Percentiles rank a stretch among this genome's conserved stretches.
These are phyloP conservation scores for Forsythia suspensa DNA, from an alignment of 257 asterid genomes.

Conservation along the genomic window DNA sequence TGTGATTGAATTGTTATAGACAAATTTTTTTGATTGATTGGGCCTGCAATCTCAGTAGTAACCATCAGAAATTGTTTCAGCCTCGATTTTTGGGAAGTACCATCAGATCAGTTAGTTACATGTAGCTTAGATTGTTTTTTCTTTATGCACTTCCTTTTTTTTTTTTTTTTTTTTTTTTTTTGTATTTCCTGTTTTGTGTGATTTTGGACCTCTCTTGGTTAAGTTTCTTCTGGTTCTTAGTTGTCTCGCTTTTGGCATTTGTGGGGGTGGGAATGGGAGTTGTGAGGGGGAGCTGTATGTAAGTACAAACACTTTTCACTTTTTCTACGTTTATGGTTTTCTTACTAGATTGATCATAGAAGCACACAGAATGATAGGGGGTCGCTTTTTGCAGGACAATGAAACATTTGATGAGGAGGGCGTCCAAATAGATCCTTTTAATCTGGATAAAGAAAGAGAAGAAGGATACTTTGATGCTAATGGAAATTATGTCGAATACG, in stretches of 20 bases:
- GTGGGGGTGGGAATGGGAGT: not conserved
- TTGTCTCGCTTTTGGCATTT: not conserved
- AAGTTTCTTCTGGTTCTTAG: not conserved
- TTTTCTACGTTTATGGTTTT: not conserved
- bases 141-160: no score
- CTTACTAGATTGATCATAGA: not conserved
- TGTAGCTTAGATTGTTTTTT: not conserved
- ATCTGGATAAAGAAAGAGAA: slow-evolving; percentile 86
- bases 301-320: not conserved
- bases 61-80: not conserved
- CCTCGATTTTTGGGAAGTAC: not conserved
- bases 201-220: not conserved
- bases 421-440: slow-evolving; percentile 71
- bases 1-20: not conserved
- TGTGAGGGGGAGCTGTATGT: not conserved
- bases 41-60: not conserved
- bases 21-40: not conserved
- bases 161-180: no score
- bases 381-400: slow-evolving; percentile 57
- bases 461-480: slow-evolving; percentile 92
- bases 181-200: not conserved
- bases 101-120: not conserved
- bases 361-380: slow-evolving; percentile 3
- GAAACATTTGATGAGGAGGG: slow-evolving; percentile 84
- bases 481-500: slow-evolving; percentile 84